Percentiles rank a stretch among this genome's conserved stretches.
These are phyloP conservation scores for Phyllosticta citrichinensis DNA, from an alignment of 2,329 filamentous ascomycete genomes.

Conservation along the genomic window DNA sequence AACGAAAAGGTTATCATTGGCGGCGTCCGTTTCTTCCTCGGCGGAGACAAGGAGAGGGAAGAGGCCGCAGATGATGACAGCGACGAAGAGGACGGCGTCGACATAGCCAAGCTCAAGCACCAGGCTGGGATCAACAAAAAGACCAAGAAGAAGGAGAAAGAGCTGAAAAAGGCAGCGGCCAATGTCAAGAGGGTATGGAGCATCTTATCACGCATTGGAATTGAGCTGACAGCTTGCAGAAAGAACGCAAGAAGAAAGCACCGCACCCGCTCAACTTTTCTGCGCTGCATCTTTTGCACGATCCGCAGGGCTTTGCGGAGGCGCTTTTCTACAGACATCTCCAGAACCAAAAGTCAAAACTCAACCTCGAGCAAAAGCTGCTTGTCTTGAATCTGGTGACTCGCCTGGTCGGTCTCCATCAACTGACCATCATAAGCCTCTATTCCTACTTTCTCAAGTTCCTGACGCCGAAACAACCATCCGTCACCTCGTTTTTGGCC, in stretches of 20 bases:
- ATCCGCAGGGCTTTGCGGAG: slow-evolving; percentile 90
- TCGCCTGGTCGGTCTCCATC: slow-evolving; percentile 82
- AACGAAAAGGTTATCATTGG: slow-evolving; percentile 88
- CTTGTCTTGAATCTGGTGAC: slow-evolving; percentile 86
- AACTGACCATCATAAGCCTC: slow-evolving; percentile 76
- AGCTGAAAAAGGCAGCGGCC: slow-evolving; percentile 70
- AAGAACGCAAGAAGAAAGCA: slow-evolving; percentile 78
- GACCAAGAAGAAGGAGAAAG: slow-evolving; percentile 73
- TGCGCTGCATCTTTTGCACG: slow-evolving; percentile 83
- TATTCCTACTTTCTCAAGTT: slow-evolving; percentile 95
- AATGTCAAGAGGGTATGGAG: slow-evolving; percentile 54
- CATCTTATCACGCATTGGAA: background rate
- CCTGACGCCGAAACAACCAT: slow-evolving; percentile 77
- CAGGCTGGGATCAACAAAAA: slow-evolving; percentile 94
- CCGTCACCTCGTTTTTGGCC: slow-evolving; percentile 86
- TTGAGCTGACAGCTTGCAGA: slow-evolving; percentile 13
- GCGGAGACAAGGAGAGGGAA: slow-evolving; percentile 90
- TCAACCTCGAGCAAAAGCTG: slow-evolving; percentile 81
- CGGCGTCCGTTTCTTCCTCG: slow-evolving; percentile 87
- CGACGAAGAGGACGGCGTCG: slow-evolving; percentile 64
- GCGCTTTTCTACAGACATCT: slow-evolving; percentile 83
- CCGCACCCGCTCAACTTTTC: slow-evolving; percentile 92
- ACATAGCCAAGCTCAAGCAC: slow-evolving; percentile 74
- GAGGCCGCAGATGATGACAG: slow-evolving; percentile 76
- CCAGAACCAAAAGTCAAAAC: slow-evolving; percentile 72